A percentile compares a stretch with the other conserved stretches of the same genome.
These are phyloP conservation scores for Exserohilum rostratum DNA, from an alignment of 2,329 filamentous ascomycete species.

Conservation along the genomic window DNA sequence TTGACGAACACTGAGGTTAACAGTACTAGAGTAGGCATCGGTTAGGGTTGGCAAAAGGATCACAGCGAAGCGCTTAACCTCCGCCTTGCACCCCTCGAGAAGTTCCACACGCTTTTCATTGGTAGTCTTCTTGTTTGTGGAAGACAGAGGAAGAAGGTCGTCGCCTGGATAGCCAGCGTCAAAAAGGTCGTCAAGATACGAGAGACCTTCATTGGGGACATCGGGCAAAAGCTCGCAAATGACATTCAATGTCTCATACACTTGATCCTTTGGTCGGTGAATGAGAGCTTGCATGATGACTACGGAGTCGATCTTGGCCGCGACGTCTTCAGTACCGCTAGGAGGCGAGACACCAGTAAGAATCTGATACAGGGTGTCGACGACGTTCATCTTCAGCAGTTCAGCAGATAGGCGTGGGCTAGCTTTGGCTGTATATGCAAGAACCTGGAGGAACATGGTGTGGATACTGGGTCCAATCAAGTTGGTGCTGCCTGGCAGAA, in stretches of 20 bases:
- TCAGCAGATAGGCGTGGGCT: conserved; percentile 88
- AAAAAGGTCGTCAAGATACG: conserved; percentile 58
- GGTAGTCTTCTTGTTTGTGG: conserved; percentile 60
- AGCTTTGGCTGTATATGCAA: conserved; percentile 87
- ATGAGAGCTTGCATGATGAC: conserved; percentile 99
- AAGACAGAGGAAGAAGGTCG: conserved; percentile 52
- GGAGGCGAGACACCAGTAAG: conserved; percentile 94
- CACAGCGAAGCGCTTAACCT: conserved; percentile 89
- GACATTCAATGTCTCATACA: conserved; percentile 96
- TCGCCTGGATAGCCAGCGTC: conserved; percentile 58
- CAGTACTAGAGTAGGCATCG: conserved; percentile 95
- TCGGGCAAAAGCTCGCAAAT: conserved; percentile 91
- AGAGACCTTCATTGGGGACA: conserved; percentile 64
- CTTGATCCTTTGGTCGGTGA: conserved; percentile 91
- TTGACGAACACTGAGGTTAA: conserved; percentile 91
- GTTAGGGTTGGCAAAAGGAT: conserved; percentile 94
- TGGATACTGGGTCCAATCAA: conserved; percentile 93
- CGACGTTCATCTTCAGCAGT: conserved; percentile 93
- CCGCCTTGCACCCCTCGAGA: conserved; percentile 78
- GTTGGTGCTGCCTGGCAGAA: conserved; percentile 93
- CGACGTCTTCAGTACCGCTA: conserved; percentile 74
- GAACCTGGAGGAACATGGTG: conserved; percentile 90
- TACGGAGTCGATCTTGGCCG: conserved; percentile 90
- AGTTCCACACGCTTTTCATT: conserved; percentile 84
- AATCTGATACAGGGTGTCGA: conserved; percentile 97